Conservation (phyloP, 148 eudicot genomes). For the Vaccinium myrtillus region DNA sequence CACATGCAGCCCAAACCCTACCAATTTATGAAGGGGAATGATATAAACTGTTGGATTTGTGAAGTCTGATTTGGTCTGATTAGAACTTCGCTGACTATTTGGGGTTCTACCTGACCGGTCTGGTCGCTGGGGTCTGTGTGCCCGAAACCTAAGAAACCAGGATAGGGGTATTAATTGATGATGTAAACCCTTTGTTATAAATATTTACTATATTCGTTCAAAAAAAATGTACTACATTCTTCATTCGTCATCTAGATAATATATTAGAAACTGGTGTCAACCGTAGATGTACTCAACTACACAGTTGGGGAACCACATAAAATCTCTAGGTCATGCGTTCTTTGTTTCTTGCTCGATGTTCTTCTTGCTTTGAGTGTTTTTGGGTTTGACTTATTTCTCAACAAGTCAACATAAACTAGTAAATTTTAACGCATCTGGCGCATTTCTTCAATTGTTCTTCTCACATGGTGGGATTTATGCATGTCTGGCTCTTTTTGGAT, state of each 20-base stretch:
- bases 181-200: neutral
- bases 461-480: neutral
- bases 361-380: neutral
- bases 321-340: neutral
- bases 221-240: neutral
- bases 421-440: neutral
- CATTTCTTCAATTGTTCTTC: neutral
- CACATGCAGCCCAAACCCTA: slow-evolving; percentile 3
- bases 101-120: neutral
- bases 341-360: neutral
- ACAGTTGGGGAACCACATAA: neutral
- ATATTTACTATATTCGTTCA: neutral
- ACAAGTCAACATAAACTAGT: neutral
- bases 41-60: neutral
- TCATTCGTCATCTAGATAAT: neutral
- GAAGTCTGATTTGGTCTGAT: neutral
- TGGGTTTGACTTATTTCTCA: neutral
- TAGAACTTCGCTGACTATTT: neutral
- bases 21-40: neutral
- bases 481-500: neutral
- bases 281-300: neutral
- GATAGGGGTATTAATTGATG: neutral
- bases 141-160: neutral
- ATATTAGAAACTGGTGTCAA: neutral
- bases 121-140: neutral